These are phyloP conservation scores for Coniella vitis DNA, from an alignment of 2,329 filamentous ascomycete species.

Conservation along the genomic window DNA sequence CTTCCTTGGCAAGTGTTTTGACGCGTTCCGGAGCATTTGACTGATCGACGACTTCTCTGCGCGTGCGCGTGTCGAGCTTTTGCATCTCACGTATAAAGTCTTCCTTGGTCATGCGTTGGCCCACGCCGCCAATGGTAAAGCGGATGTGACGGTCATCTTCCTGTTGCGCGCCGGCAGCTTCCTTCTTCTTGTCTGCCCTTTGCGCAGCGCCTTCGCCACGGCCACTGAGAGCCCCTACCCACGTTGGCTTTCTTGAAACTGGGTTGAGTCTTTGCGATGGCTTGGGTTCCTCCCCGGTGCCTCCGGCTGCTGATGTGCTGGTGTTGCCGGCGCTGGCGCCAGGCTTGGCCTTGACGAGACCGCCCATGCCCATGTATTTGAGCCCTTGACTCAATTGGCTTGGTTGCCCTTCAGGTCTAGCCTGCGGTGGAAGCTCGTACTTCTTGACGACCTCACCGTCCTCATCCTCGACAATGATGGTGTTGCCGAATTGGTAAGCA, in stretches of 20 bases:
- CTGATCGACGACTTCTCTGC: conserved; percentile 45
- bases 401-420: conserved; percentile 33
- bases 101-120: conserved; percentile 69
- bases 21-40: conserved; percentile 41
- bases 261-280: background rate
- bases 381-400: conserved; percentile 38
- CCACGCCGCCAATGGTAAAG: conserved; percentile 69
- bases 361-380: conserved; percentile 48
- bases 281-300: conserved; percentile 14
- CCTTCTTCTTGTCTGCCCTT: conserved; percentile 33
- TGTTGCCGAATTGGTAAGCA: conserved; percentile 81
- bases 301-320: conserved; percentile 16
- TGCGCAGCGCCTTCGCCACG: conserved; percentile 26
- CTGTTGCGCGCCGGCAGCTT: conserved; percentile 37
- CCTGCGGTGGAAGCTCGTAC: conserved; percentile 62
- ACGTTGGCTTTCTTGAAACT: conserved; percentile 2
- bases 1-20: conserved; percentile 43
- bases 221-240: conserved; percentile 2
- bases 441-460: conserved; percentile 82
- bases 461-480: conserved; percentile 80
- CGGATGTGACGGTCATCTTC: conserved; percentile 66
- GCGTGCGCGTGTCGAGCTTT: conserved; percentile 61
- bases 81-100: conserved; percentile 73
- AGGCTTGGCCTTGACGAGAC: conserved; percentile 32
- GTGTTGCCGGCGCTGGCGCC: conserved; percentile 1